phyloP scores from a whole-genome alignment of 1,284 basidiomycete species.

The Vanrija sp. region DNA sequence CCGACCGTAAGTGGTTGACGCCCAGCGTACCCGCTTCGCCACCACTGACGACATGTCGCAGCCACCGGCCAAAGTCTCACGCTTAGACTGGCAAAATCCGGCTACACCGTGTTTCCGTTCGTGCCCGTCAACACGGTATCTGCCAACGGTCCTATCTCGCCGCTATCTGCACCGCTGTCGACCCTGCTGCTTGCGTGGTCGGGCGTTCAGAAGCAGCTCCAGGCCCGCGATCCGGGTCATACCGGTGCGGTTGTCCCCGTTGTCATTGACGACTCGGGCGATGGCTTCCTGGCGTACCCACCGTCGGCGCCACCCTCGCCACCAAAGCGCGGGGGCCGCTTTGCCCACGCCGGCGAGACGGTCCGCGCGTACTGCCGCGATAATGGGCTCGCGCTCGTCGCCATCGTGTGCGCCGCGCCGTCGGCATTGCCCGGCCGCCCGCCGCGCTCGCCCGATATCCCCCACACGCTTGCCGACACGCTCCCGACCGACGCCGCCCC shows the following conservation, averaged over 20 bases:
- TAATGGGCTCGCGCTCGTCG: conserved; percentile 29
- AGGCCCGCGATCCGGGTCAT: conserved; percentile 28
- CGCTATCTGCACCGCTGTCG: conserved; percentile 27
- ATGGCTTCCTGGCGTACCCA: conserved; percentile 8
- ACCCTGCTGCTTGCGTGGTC: conserved; percentile 39
- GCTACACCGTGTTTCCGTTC: conserved; percentile 44
- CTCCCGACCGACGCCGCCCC: background rate
- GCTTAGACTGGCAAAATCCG: conserved; percentile 38
- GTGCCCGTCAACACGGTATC: conserved; percentile 27
- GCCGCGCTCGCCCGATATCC: background rate
- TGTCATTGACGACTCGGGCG: conserved; percentile 35
- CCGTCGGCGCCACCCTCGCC: conserved; percentile 12
- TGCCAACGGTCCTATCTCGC: conserved; percentile 3
- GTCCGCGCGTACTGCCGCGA: conserved; percentile 41
- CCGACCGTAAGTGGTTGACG: conserved; percentile 25
- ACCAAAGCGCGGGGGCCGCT: conserved; percentile 19
- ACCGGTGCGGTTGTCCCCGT: conserved; percentile 39
- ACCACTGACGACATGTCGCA: conserved; percentile 10
- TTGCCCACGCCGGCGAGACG: conserved; percentile 39
- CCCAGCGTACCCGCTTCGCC: background rate
- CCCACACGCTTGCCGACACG: background rate
- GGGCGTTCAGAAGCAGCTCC: conserved; percentile 33
- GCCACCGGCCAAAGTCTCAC: conserved; percentile 39
- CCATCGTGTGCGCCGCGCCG: conserved; percentile 29
- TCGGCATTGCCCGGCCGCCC: background rate